Evolutionary conservation across 352 stramenopile species (phyloP).

Genomic region (Thraustochytrium striatum): DNA sequence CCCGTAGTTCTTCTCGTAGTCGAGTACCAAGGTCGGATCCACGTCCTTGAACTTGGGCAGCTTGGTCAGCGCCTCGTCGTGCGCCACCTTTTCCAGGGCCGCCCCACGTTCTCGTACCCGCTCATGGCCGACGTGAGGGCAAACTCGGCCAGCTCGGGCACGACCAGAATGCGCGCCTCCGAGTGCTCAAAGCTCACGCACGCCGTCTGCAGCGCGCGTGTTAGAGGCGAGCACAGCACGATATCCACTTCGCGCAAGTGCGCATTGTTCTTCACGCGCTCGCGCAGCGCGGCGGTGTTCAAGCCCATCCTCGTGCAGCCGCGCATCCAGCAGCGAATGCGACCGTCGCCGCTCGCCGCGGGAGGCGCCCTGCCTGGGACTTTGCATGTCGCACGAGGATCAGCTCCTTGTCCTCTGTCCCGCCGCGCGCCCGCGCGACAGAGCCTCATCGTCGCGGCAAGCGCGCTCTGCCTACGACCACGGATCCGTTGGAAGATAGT

Average conservation of each 20-base stretch:
- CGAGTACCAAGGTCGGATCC: not conserved
- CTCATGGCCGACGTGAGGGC: not conserved
- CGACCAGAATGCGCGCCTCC: not conserved
- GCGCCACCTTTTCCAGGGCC: not conserved
- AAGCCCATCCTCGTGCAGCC: not conserved
- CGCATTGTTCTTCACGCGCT: not conserved
- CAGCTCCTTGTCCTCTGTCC: too few species aligned
- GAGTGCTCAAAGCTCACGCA: not conserved
- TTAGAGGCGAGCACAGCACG: conserved; percentile 24
- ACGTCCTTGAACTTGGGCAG: conserved; percentile 8
- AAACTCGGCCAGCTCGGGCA: conserved; percentile 39
- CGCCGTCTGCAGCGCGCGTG: conserved; percentile 20
- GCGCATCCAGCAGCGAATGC: not conserved
- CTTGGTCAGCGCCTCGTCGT: not conserved
- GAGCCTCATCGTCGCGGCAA: too few species aligned
- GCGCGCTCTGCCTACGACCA: too few species aligned
- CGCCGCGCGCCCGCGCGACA: too few species aligned
- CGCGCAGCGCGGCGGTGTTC: not conserved
- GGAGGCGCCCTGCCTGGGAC: not conserved
- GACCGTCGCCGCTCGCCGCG: not conserved
- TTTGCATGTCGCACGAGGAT: conserved; percentile 38
- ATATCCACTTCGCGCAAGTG: not conserved
- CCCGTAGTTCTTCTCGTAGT: conserved; percentile 31
- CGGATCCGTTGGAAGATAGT: too few species aligned
- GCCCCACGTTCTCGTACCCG: conserved; percentile 37